Evolutionary conservation across 2,329 filamentous ascomycete genomes (phyloP).

Genomic region (Hypoxylon sp.): DNA sequence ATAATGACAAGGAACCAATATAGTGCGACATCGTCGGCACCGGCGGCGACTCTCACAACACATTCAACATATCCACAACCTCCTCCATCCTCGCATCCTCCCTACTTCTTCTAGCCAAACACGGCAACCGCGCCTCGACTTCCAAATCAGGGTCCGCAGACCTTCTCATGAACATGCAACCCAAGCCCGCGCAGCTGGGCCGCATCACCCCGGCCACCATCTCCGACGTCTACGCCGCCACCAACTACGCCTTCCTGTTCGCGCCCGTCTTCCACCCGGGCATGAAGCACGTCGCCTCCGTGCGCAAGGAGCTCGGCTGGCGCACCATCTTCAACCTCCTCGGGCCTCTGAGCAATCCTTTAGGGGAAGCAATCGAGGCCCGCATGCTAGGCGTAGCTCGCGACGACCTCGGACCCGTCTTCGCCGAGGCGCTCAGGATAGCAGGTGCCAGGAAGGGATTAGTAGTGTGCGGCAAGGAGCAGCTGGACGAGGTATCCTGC

Average conservation of each 20-base stretch:
- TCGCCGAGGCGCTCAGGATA: slow-evolving; percentile 84
- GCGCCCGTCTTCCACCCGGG: slow-evolving; percentile 96
- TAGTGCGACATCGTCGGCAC: slow-evolving; percentile 95
- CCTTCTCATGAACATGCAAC: slow-evolving; percentile 81
- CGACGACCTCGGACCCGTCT: slow-evolving; percentile 86
- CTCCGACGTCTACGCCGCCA: slow-evolving; percentile 76
- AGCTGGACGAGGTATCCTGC: slow-evolving; percentile 95
- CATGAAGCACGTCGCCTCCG: slow-evolving; percentile 88
- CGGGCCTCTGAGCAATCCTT: slow-evolving; percentile 90
- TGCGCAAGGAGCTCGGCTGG: slow-evolving; percentile 90
- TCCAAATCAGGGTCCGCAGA: slow-evolving; percentile 97
- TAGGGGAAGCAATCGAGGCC: slow-evolving; percentile 86
- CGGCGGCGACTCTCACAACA: slow-evolving; percentile 95
- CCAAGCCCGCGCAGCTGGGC: slow-evolving; percentile 77
- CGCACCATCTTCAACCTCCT: slow-evolving; percentile 98
- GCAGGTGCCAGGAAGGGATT: slow-evolving; percentile 85
- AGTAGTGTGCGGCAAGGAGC: slow-evolving; percentile 92
- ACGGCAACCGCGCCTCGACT: slow-evolving; percentile 95
- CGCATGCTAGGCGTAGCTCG: slow-evolving; percentile 94
- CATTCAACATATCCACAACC: slow-evolving; percentile 98
- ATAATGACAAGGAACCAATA: slow-evolving; percentile 1
- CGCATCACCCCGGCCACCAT: slow-evolving; percentile 81
- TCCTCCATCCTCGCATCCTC: slow-evolving; percentile 92
- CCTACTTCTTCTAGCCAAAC: slow-evolving; percentile 88
- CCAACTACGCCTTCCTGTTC: slow-evolving; percentile 96